Evolutionary conservation across 768 basidiomycete genomes (phyloP), one percentile per base, ranked within the genome.

Genomic region (Agaricus bisporus): DNA sequence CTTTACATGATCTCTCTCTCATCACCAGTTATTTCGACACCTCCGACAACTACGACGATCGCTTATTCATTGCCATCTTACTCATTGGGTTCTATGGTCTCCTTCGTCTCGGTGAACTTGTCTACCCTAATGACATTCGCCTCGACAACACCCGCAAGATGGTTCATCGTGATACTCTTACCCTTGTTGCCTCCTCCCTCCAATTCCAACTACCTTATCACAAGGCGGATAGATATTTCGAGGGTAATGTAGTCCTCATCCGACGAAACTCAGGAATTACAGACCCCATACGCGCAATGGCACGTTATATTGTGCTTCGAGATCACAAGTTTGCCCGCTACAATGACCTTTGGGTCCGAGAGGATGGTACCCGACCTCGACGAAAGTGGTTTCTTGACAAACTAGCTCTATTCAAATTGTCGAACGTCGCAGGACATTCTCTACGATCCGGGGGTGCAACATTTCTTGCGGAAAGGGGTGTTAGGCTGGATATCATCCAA

Each of bases 381-480:
- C 8, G 32, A 4, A 11, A 5, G 7, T 48, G 32, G 35, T 48
- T 48, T 14, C 1, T 48, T 1, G 6, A 4, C 2, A 10, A 14
- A 17, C 12, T 48, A 10, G 14, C 12, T 25, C 11, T 20, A 3
- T 14, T 4, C 22, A 2, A 2, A 2, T 9, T 37, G 3, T 10
- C 47, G 0, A 22, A 25, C 0, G 37, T 67, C 26, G 61, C 58
- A 10, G 74, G 74, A 0, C 76, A 77, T 29, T 74, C 72, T 0
- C 38, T 74, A 38, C 64, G 68, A 8, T 61, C 72, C 0, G 73
- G 74, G 0, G 72, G 73, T 2, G 73, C 73, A 0, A 77, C 73
- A 0, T 48, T 48, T 4, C 61, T 70, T 1, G 73, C 72, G 0
- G 47, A 54, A 1, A 26, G 32, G 0, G 71, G 73, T 0, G 57